A percentile compares a stretch with the other conserved stretches of the same genome.
These are phyloP conservation scores for Smallanthus sonchifolius DNA, from an alignment of 129 eudicot species.

Conservation along the genomic window DNA sequence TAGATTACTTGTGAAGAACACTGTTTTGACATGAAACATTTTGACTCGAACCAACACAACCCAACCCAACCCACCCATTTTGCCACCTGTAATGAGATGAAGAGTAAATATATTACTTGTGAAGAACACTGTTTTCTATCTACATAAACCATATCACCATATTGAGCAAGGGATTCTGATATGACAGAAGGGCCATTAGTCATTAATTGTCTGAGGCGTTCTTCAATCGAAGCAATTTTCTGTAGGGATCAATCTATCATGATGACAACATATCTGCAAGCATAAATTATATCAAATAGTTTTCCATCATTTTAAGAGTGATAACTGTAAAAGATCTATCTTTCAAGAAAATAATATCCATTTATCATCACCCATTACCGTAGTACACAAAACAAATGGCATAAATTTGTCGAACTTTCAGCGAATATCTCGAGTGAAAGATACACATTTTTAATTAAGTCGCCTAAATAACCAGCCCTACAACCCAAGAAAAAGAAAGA, in stretches of 20 bases:
- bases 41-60: too few species aligned
- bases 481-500: too few species aligned
- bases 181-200: slow-evolving; percentile 76
- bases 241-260: slow-evolving; percentile 25
- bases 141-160: slow-evolving; percentile 71
- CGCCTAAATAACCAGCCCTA: slow-evolving; percentile 98
- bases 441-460: not conserved
- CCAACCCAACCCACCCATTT: not conserved
- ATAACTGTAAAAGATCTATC: not conserved
- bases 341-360: not conserved
- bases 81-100: not conserved
- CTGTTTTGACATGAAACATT: too few species aligned
- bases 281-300: not conserved
- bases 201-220: slow-evolving; percentile 70
- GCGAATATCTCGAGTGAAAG: not conserved
- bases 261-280: not conserved
- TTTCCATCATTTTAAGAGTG: not conserved
- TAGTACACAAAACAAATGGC: not conserved
- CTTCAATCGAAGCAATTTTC: slow-evolving; percentile 84
- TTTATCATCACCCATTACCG: not conserved
- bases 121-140: slow-evolving; percentile 58
- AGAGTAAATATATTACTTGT: slow-evolving; percentile 43
- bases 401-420: not conserved
- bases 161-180: slow-evolving; percentile 78
- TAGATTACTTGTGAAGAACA: too few species aligned